A percentile compares a stretch with the other conserved stretches of the same genome.
These are phyloP conservation scores for Penicillium paradoxum DNA, from an alignment of 495 filamentous ascomycete species.

Conservation along the genomic window DNA sequence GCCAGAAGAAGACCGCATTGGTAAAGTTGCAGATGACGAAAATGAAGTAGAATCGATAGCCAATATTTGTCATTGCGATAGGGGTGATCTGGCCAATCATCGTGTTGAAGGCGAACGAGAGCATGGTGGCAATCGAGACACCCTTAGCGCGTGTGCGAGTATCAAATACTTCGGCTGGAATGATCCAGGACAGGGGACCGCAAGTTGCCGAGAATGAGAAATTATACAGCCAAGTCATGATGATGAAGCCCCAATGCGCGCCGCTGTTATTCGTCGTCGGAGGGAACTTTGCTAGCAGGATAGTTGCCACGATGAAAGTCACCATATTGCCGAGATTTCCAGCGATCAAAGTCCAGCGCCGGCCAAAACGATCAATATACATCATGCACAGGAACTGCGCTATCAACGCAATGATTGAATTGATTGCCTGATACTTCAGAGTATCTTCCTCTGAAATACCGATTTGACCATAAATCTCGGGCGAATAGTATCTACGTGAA, in stretches of 20 bases:
- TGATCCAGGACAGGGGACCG: slow-evolving; percentile 59
- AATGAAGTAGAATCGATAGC: slow-evolving; percentile 52
- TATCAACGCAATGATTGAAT: slow-evolving; percentile 59
- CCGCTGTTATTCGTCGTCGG: slow-evolving; percentile 43
- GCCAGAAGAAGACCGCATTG: slow-evolving; percentile 61
- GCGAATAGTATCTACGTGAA: slow-evolving; percentile 55
- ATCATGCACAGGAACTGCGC: slow-evolving; percentile 63
- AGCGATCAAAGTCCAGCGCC: slow-evolving; percentile 59
- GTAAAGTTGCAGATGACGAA: slow-evolving; percentile 52
- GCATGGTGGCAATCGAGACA: slow-evolving; percentile 63
- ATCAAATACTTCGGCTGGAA: slow-evolving; percentile 68
- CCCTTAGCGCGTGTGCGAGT: slow-evolving; percentile 62
- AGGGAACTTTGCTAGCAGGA: slow-evolving; percentile 54
- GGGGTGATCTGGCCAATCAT: slow-evolving; percentile 68
- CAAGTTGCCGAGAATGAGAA: slow-evolving; percentile 62
- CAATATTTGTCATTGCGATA: slow-evolving; percentile 49
- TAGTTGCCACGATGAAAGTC: slow-evolving; percentile 47
- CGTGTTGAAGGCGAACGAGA: slow-evolving; percentile 65
- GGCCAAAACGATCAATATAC: slow-evolving; percentile 60
- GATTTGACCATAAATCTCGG: slow-evolving; percentile 62
- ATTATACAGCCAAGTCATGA: slow-evolving; percentile 67
- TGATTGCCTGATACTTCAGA: slow-evolving; percentile 68
- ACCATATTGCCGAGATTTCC: slow-evolving; percentile 63
- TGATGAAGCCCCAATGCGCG: slow-evolving; percentile 70
- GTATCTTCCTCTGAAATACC: slow-evolving; percentile 60